Evolutionary conservation across 164 flowering plant species (phyloP).

Genomic region (Magnolia kwangsiensis): DNA sequence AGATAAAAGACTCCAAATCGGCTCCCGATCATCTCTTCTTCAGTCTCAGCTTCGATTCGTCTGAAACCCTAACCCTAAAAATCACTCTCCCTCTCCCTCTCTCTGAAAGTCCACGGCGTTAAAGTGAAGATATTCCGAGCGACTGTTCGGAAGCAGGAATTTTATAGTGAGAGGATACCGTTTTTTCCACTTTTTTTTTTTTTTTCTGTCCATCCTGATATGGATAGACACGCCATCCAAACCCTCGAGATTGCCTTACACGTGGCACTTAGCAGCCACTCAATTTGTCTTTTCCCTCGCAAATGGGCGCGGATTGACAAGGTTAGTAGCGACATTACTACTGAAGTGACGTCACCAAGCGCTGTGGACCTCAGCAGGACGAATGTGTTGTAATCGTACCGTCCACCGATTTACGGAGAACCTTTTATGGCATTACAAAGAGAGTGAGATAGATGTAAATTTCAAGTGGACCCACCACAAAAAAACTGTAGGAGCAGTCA

Average conservation of each 20-base stretch:
- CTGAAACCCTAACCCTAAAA: background rate
- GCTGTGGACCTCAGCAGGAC: too few relatives aligned
- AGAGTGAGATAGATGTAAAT: too few relatives aligned
- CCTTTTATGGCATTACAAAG: too few relatives aligned
- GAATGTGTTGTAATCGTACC: too few relatives aligned
- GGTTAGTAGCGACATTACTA: too few relatives aligned
- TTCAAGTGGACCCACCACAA: too few relatives aligned
- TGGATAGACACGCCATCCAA: background rate
- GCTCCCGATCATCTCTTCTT: background rate
- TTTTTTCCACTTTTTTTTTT: background rate
- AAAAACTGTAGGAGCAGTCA: too few relatives aligned
- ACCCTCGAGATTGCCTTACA: background rate
- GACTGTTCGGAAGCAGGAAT: background rate
- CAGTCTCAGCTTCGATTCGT: background rate
- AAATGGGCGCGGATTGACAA: too few relatives aligned
- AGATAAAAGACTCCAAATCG: background rate
- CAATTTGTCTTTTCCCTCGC: too few relatives aligned
- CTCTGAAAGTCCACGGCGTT: background rate
- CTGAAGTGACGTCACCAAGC: too few relatives aligned
- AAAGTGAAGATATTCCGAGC: background rate
- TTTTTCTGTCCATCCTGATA: background rate
- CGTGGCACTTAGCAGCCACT: background rate
- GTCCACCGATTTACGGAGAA: too few relatives aligned
- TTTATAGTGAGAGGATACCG: slow-evolving; percentile 1
- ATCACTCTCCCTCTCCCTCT: background rate